Evolutionary conservation across 2,329 filamentous ascomycete species (phyloP).

Genomic region (Chalaropsis thielavioides): DNA sequence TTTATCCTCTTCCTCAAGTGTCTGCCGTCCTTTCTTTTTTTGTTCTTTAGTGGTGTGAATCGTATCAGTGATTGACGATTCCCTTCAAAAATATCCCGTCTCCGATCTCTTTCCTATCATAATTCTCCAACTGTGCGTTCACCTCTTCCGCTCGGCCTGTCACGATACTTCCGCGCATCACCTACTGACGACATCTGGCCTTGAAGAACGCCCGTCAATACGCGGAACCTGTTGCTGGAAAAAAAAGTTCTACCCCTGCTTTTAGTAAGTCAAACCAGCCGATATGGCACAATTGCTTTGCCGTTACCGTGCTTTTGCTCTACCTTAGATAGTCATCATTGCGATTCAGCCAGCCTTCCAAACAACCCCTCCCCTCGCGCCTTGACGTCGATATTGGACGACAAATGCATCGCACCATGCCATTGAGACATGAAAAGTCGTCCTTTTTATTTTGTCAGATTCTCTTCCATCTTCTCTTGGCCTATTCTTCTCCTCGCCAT

Average conservation of each 20-base stretch:
- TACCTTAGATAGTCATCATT: not conserved
- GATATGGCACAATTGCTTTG: not conserved
- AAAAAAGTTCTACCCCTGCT: not conserved
- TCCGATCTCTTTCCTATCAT: not conserved
- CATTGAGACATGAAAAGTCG: not conserved
- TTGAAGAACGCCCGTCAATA: not conserved
- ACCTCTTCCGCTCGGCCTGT: not conserved
- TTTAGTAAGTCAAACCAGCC: not conserved
- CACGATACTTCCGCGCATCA: not conserved
- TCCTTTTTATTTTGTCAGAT: not conserved
- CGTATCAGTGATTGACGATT: not conserved
- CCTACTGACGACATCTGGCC: not conserved
- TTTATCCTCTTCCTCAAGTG: not conserved
- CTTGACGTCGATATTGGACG: not conserved
- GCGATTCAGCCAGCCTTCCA: not conserved
- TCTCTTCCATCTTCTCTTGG: not conserved
- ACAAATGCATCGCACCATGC: not conserved
- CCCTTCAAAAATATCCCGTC: not conserved
- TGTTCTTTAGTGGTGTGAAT: not conserved
- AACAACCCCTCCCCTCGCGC: not conserved
- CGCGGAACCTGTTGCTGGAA: not conserved
- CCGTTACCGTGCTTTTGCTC: not conserved
- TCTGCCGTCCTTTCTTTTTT: not conserved
- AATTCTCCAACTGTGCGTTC: not conserved
- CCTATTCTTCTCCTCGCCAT: not conserved